A percentile compares a stretch with the other conserved stretches of the same genome.
phyloP scores from a whole-genome alignment of 371 early-diverging fungal species.

The Mucor saturninus region DNA sequence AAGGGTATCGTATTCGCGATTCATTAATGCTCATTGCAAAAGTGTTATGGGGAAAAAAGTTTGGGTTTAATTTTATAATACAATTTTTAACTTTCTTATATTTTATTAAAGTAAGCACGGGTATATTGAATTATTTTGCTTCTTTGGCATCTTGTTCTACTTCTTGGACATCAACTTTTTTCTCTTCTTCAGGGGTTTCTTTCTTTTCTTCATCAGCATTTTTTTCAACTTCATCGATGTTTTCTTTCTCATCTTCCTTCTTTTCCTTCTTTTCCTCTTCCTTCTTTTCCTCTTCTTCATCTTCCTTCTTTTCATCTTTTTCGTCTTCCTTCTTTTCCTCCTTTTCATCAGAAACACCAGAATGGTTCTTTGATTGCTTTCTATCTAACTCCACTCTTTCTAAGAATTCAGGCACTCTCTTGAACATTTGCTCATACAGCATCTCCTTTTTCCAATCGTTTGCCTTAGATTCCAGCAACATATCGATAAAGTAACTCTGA shows the following conservation, averaged over 20 bases:
- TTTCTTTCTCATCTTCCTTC: no score
- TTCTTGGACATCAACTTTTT: neutral
- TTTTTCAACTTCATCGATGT: neutral
- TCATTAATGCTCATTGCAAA: no score
- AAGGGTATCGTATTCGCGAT: no score
- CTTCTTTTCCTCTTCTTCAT: neutral
- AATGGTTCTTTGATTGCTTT: conserved; percentile 33
- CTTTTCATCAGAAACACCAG: neutral
- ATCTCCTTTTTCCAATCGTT: conserved; percentile 10
- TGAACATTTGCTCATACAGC: conserved; percentile 18
- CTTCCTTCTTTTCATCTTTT: neutral
- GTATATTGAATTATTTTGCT: no score
- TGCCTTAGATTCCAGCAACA: conserved; percentile 31
- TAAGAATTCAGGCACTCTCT: conserved; percentile 29
- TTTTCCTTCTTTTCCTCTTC: conserved; percentile 1
- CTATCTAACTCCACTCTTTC: conserved; percentile 32
- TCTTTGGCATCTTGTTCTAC: no score
- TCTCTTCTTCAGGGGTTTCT: no score
- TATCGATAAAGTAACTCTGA: conserved; percentile 41
- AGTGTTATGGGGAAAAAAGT: no score
- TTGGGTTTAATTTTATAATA: no score
- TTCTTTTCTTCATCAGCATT: neutral
- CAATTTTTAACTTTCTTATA: no score
- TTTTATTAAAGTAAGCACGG: no score
- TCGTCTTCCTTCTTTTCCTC: neutral